These are phyloP conservation scores for Pisolithus thermaeus DNA, from an alignment of 1,284 basidiomycete genomes.

Conservation along the genomic window DNA sequence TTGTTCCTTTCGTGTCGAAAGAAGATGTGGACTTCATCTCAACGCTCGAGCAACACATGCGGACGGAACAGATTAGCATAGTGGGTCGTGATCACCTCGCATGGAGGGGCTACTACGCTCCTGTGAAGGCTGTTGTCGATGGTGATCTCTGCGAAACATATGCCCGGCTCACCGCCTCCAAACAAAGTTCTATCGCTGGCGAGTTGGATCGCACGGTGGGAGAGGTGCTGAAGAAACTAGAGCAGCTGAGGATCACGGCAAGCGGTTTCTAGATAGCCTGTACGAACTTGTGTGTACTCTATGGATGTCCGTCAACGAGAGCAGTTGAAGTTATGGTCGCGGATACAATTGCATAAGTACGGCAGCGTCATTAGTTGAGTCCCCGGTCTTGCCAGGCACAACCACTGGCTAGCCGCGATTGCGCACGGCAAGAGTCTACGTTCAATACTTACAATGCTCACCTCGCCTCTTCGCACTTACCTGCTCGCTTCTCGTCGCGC, in stretches of 20 bases:
- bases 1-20: conserved; percentile 93
- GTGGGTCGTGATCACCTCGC: conserved; percentile 89
- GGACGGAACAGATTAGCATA: conserved; percentile 83
- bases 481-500: conserved; percentile 11
- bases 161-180: conserved; percentile 63
- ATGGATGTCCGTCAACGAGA: conserved; percentile 3
- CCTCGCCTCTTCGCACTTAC: conserved; percentile 8
- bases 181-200: conserved; percentile 76
- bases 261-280: conserved; percentile 68
- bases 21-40: conserved; percentile 98
- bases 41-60: conserved; percentile 93
- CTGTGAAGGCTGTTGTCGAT: conserved; percentile 90
- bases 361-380: too few species aligned
- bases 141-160: conserved; percentile 88
- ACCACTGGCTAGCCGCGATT: too few species aligned
- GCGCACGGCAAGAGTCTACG: too few species aligned
- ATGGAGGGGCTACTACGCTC: conserved; percentile 91
- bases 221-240: conserved; percentile 94
- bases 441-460: conserved; percentile 12
- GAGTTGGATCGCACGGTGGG: conserved; percentile 87
- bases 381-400: too few species aligned
- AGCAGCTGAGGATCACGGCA: conserved; percentile 81
- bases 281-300: conserved; percentile 17
- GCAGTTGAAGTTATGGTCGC: not conserved
- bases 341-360: too few species aligned